These are phyloP conservation scores for Globisporangium cystogenes DNA, from an alignment of 352 stramenopile genomes.

Conservation along the genomic window DNA sequence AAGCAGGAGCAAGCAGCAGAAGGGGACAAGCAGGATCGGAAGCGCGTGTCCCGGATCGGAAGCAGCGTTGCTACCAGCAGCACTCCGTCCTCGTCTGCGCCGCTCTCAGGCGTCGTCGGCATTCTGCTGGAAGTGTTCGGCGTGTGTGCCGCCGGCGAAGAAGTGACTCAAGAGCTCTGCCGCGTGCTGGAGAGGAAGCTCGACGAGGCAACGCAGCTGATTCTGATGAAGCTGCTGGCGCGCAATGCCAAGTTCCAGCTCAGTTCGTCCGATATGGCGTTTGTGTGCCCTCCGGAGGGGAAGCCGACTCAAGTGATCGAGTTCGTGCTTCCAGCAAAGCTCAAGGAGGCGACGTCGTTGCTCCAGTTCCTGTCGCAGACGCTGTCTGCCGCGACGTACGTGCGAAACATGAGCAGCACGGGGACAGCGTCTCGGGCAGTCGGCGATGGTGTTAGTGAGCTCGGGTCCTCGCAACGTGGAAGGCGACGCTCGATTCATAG, in stretches of 20 bases:
- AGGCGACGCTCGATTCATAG: constrained; percentile 6
- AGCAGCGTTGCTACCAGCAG: not conserved
- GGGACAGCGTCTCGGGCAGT: constrained; percentile 4
- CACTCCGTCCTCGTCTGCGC: not conserved
- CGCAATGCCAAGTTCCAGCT: constrained; percentile 85
- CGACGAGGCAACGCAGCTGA: constrained; percentile 78
- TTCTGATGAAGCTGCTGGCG: constrained; percentile 84
- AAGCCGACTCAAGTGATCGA: constrained; percentile 30
- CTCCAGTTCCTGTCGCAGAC: constrained; percentile 62
- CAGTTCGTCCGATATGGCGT: constrained; percentile 59
- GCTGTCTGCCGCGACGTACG: constrained; percentile 43
- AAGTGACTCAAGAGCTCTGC: constrained; percentile 82
- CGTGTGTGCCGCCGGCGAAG: constrained; percentile 70
- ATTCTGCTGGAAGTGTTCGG: constrained; percentile 84
- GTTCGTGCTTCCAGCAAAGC: constrained; percentile 37
- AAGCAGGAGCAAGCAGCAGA: constrained; percentile 18
- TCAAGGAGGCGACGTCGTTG: constrained; percentile 29
- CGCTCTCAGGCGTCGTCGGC: constrained; percentile 13
- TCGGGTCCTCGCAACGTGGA: not conserved
- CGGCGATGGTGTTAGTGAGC: constrained; percentile 1
- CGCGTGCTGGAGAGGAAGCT: constrained; percentile 80
- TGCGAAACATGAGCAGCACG: constrained; percentile 36
- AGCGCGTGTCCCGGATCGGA: constrained; percentile 12
- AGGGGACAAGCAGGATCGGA: constrained; percentile 1
- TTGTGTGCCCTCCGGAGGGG: constrained; percentile 56